These are phyloP conservation scores for Filosporella fistucella DNA, from an alignment of 495 filamentous ascomycete species.

Conservation along the genomic window DNA sequence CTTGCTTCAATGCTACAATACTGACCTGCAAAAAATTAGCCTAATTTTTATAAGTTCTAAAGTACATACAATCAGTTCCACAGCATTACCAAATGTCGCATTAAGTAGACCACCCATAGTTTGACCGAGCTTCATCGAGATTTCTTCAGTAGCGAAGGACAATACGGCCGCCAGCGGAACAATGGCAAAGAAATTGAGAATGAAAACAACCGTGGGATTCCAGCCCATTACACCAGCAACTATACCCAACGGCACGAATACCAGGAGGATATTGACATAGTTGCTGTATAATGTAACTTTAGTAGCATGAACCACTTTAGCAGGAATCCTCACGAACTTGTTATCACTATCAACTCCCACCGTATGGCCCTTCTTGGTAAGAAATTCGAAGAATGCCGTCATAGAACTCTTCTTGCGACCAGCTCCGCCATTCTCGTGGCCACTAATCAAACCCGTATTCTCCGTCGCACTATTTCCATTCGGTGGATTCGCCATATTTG, in stretches of 20 bases:
- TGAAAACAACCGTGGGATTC: slow-evolving; percentile 74
- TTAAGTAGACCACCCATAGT: slow-evolving; percentile 91
- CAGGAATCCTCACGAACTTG: slow-evolving; percentile 53
- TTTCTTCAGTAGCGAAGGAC: slow-evolving; percentile 93
- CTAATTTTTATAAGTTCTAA: slow-evolving; percentile 3
- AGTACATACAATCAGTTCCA: slow-evolving; percentile 85
- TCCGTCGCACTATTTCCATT: slow-evolving; percentile 11
- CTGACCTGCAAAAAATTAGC: slow-evolving; percentile 61
- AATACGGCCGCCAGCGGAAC: slow-evolving; percentile 88
- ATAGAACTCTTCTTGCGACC: slow-evolving; percentile 6
- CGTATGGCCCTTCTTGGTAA: slow-evolving; percentile 37
- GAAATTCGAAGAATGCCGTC: slow-evolving; percentile 22
- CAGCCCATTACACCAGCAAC: slow-evolving; percentile 66
- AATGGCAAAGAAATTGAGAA: slow-evolving; percentile 93
- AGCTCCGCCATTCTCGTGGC: slow-evolving; percentile 10
- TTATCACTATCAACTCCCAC: slow-evolving; percentile 43
- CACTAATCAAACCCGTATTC: slow-evolving; percentile 13
- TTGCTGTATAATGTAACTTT: slow-evolving; percentile 55
- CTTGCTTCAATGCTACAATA: slow-evolving; percentile 78
- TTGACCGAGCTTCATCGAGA: slow-evolving; percentile 78
- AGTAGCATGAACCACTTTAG: slow-evolving; percentile 42
- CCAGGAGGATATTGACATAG: slow-evolving; percentile 80
- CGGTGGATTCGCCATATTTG: neutral
- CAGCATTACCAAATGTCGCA: slow-evolving; percentile 95
- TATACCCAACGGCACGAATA: slow-evolving; percentile 90